Percentiles rank a stretch among this genome's conserved stretches.
Evolutionary conservation across 2,329 filamentous ascomycete genomes (phyloP).

Genomic region (Apiospora koreana): DNA sequence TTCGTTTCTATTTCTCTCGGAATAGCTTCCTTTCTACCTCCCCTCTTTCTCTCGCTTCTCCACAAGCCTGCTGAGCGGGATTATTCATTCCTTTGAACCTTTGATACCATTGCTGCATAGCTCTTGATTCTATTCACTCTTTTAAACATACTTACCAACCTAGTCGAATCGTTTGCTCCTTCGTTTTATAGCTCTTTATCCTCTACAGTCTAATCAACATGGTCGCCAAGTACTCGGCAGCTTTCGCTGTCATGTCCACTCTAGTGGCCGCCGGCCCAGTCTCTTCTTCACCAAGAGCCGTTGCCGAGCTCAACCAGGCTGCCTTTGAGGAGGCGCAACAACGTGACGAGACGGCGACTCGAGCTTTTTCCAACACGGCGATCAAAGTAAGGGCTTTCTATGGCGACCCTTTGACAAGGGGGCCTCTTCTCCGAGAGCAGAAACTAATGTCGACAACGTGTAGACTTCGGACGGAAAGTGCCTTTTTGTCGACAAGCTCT

Average conservation of each 20-base stretch:
- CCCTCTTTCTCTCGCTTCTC: conserved; percentile 9
- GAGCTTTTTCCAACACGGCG: conserved; percentile 38
- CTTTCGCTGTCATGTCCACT: conserved; percentile 11
- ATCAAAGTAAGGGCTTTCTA: conserved; percentile 33
- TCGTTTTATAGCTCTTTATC: neutral
- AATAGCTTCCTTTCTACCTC: conserved; percentile 8
- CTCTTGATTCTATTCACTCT: conserved; percentile 3
- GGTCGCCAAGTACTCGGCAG: conserved; percentile 15
- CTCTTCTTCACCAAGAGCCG: conserved; percentile 27
- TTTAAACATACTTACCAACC: neutral
- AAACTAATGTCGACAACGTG: conserved; percentile 13
- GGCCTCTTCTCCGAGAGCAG: neutral
- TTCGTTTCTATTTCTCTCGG: conserved; percentile 3
- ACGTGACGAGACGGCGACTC: conserved; percentile 42
- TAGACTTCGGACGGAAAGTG: conserved; percentile 43
- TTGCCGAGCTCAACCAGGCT: conserved; percentile 37
- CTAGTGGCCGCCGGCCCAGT: conserved; percentile 22
- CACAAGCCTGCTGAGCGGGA: conserved; percentile 18
- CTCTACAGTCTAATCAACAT: conserved; percentile 7
- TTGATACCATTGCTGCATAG: conserved; percentile 2
- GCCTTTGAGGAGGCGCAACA: conserved; percentile 45
- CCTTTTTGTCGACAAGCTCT: conserved; percentile 43
- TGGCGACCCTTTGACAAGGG: neutral
- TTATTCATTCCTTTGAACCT: conserved; percentile 16
- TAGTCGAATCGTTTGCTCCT: neutral